Percentiles rank a stretch among this genome's conserved stretches.
phyloP scores from a whole-genome alignment of 1,139 yeast species.

The Kodamaea sp. region DNA sequence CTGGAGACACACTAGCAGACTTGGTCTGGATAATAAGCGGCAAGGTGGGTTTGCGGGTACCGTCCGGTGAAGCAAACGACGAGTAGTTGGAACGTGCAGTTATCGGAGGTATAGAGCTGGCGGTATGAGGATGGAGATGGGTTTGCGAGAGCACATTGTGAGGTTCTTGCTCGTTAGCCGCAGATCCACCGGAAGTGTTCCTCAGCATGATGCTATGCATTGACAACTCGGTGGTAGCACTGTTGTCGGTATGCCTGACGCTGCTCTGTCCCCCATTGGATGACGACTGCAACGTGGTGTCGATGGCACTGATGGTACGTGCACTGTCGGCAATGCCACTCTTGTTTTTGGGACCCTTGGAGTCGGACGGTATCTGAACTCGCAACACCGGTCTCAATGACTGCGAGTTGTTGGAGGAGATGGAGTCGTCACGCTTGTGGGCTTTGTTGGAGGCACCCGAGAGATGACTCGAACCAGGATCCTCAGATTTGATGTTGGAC shows the following conservation, averaged over 20 bases:
- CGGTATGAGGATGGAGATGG: conserved; percentile 1
- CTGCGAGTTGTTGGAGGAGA: conserved; percentile 10
- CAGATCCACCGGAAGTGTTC: not conserved
- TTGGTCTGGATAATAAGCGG: conserved; percentile 43
- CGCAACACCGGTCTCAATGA: conserved; percentile 47
- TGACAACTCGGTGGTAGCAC: conserved; percentile 6
- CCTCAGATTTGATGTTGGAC: conserved; percentile 8
- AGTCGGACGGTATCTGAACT: conserved; percentile 52
- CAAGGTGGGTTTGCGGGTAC: conserved; percentile 35
- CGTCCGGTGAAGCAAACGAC: conserved; percentile 41
- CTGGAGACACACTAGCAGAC: conserved; percentile 48
- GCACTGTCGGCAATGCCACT: conserved; percentile 26
- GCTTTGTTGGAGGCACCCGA: conserved; percentile 1
- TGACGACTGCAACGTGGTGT: conserved; percentile 16
- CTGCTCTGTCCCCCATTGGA: conserved; percentile 8
- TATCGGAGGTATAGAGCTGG: conserved; percentile 12
- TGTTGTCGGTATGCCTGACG: conserved; percentile 3
- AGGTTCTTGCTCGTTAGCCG: not conserved
- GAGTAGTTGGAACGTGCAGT: conserved; percentile 23
- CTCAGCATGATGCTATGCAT: conserved; percentile 2
- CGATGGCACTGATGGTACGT: conserved; percentile 44
- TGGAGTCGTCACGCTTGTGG: conserved; percentile 17
- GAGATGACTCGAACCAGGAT: not conserved
- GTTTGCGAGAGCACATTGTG: not conserved
- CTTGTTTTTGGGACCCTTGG: conserved; percentile 18